phyloP scores from a whole-genome alignment of 768 basidiomycete genomes.

The Antrodiella citrinella region DNA sequence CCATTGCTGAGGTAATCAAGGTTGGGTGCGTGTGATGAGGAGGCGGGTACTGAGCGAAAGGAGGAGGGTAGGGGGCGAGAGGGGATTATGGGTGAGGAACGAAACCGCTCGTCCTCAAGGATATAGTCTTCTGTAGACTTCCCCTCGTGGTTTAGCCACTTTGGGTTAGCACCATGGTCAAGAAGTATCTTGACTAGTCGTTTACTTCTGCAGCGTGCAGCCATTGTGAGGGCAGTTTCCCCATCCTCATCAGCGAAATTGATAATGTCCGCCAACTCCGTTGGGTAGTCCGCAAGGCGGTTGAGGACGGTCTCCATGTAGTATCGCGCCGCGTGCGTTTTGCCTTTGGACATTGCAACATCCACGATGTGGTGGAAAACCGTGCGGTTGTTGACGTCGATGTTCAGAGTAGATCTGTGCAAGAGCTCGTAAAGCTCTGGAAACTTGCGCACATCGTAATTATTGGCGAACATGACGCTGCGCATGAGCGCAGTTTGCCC shows the following conservation, averaged over 20 bases:
- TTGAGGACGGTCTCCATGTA: constrained; percentile 96
- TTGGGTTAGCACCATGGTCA: constrained; percentile 94
- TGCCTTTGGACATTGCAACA: constrained; percentile 94
- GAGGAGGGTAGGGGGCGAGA: constrained; percentile 63
- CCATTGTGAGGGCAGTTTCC: constrained; percentile 94
- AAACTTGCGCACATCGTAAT: constrained; percentile 98
- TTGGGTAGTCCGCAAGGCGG: constrained; percentile 86
- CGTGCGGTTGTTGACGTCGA: constrained; percentile 95
- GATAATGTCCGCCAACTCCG: constrained; percentile 94
- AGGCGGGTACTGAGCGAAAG: constrained; percentile 53
- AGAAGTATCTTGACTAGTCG: constrained; percentile 92
- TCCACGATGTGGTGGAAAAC: constrained; percentile 98
- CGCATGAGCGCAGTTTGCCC: constrained; percentile 99
- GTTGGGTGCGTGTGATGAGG: constrained; percentile 26
- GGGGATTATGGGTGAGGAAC: constrained; percentile 79
- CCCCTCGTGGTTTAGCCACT: constrained; percentile 87
- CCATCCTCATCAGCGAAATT: constrained; percentile 99
- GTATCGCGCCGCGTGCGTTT: constrained; percentile 95
- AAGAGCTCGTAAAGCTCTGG: constrained; percentile 94
- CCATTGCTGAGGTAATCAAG: constrained; percentile 41
- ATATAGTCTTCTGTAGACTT: constrained; percentile 99
- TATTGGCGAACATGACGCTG: constrained; percentile 98
- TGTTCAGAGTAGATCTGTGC: constrained; percentile 97
- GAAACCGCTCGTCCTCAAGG: constrained; percentile 94
- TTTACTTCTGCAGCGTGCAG: constrained; percentile 91